phyloP scores from a whole-genome alignment of 2,329 filamentous ascomycete genomes.

The Colletotrichum sp. region DNA sequence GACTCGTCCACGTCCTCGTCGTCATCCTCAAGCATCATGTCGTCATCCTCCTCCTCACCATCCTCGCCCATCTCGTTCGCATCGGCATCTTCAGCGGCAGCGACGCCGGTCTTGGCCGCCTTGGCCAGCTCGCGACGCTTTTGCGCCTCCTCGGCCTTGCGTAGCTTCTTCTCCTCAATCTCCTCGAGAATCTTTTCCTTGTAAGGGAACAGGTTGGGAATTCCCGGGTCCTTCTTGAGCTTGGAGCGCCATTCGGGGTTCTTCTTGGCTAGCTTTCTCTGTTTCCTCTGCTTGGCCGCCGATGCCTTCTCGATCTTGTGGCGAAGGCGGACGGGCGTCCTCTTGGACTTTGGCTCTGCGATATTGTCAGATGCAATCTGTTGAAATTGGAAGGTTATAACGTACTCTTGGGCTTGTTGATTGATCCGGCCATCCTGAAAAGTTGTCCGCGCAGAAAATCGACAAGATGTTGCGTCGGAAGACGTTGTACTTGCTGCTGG shows the following conservation, averaged over 20 bases:
- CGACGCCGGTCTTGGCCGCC: constrained; percentile 61
- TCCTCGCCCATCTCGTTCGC: constrained; percentile 51
- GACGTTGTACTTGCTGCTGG: not conserved
- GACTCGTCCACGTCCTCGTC: constrained; percentile 69
- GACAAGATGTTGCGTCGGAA: not conserved
- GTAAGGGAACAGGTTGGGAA: constrained; percentile 96
- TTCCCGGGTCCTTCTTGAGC: constrained; percentile 96
- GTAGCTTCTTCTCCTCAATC: constrained; percentile 85
- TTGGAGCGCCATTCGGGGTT: constrained; percentile 96
- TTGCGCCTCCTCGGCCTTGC: constrained; percentile 80
- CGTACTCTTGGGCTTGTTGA: constrained; percentile 61
- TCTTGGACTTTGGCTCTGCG: constrained; percentile 92
- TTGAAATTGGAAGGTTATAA: not conserved
- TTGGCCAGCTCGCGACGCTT: constrained; percentile 75
- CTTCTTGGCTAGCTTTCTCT: constrained; percentile 89
- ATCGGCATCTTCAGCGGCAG: constrained; percentile 39
- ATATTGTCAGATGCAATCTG: not conserved
- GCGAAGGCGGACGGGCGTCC: constrained; percentile 84
- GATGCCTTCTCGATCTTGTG: constrained; percentile 97
- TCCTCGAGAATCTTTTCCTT: constrained; percentile 95
- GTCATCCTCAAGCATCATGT: constrained; percentile 53
- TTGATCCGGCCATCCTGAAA: constrained; percentile 54
- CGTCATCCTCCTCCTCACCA: constrained; percentile 52
- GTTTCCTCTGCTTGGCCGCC: constrained; percentile 87
- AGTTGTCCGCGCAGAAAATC: not conserved